Percentiles rank a stretch among this genome's conserved stretches.
Evolutionary conservation across 345 rosid species (phyloP).

Genomic region (Conringia planisiliqua): DNA sequence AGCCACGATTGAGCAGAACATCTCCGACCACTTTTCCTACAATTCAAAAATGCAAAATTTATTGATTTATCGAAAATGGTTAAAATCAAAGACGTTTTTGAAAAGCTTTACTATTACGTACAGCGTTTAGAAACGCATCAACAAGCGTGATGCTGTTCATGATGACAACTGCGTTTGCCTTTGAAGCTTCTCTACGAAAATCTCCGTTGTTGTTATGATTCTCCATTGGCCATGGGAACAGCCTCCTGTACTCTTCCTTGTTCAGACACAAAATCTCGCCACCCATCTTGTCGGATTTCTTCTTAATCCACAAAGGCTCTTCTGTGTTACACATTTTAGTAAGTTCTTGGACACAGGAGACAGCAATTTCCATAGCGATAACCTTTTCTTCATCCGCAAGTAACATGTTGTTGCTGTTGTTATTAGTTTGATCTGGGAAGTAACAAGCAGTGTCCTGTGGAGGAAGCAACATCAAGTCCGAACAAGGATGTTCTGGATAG

Average conservation of each 20-base stretch:
- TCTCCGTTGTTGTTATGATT: conserved; percentile 36
- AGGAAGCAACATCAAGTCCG: conserved; percentile 51
- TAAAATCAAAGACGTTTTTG: not conserved
- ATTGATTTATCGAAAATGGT: not conserved
- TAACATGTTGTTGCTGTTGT: conserved; percentile 32
- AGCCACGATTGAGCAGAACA: conserved; percentile 88
- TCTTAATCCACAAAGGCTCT: conserved; percentile 73
- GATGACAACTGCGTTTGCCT: conserved; percentile 69
- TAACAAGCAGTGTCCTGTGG: conserved; percentile 31
- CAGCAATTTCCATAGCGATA: conserved; percentile 64
- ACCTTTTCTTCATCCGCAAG: conserved; percentile 67
- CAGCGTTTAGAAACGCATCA: conserved; percentile 78
- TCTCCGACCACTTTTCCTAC: conserved; percentile 84
- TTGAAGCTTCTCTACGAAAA: conserved; percentile 65
- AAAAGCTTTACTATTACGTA: conserved; percentile 29
- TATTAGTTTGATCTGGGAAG: conserved; percentile 39
- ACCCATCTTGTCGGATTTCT: conserved; percentile 26
- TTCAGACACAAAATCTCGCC: conserved; percentile 46
- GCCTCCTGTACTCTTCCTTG: conserved; percentile 55
- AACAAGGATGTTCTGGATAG: conserved; percentile 41
- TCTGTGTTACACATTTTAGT: conserved; percentile 53
- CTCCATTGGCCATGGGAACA: conserved; percentile 69
- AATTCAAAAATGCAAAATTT: not conserved
- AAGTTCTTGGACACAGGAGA: conserved; percentile 66
- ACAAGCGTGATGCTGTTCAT: conserved; percentile 87